A percentile compares a stretch with the other conserved stretches of the same genome.
Evolutionary conservation across 2,329 filamentous ascomycete genomes (phyloP).

Genomic region (Fusarium ramigenum): DNA sequence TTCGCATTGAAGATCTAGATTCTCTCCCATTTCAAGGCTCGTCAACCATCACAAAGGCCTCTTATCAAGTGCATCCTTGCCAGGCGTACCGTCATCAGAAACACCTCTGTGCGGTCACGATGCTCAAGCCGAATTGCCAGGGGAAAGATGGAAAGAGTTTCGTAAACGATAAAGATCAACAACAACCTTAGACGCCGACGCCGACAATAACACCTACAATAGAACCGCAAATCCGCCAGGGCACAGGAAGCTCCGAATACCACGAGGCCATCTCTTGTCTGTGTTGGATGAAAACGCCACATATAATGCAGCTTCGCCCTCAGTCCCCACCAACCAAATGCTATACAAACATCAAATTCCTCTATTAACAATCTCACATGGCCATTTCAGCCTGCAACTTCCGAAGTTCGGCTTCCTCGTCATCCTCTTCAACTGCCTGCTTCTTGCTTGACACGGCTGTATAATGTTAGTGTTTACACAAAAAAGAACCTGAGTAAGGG

Average conservation of each 20-base stretch:
- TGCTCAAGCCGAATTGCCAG: constrained; percentile 19
- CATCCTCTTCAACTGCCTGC: constrained; percentile 76
- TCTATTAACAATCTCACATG: constrained; percentile 66
- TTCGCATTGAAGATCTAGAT: constrained; percentile 44
- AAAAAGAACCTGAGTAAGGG: not conserved
- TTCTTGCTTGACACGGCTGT: constrained; percentile 48
- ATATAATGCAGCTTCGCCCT: constrained; percentile 13
- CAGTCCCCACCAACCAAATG: constrained; percentile 34
- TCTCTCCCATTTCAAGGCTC: constrained; percentile 31
- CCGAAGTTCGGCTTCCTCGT: constrained; percentile 93
- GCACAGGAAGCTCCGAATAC: constrained; percentile 21
- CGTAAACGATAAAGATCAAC: constrained; percentile 38
- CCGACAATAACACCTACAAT: constrained; percentile 44
- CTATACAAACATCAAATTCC: constrained; percentile 37
- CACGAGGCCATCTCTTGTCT: constrained; percentile 30
- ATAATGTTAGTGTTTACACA: constrained; percentile 20
- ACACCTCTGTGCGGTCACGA: not conserved
- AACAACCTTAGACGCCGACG: constrained; percentile 47
- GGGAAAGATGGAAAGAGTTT: constrained; percentile 28
- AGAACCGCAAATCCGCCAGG: constrained; percentile 34
- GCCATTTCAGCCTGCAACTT: constrained; percentile 98
- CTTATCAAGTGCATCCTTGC: not conserved
- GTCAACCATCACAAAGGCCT: constrained; percentile 1
- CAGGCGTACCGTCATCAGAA: not conserved
- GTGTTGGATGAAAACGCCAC: constrained; percentile 13